Conservation (phyloP, 1,139 yeast genomes). For the Scheffersomyces illinoinensis region DNA sequence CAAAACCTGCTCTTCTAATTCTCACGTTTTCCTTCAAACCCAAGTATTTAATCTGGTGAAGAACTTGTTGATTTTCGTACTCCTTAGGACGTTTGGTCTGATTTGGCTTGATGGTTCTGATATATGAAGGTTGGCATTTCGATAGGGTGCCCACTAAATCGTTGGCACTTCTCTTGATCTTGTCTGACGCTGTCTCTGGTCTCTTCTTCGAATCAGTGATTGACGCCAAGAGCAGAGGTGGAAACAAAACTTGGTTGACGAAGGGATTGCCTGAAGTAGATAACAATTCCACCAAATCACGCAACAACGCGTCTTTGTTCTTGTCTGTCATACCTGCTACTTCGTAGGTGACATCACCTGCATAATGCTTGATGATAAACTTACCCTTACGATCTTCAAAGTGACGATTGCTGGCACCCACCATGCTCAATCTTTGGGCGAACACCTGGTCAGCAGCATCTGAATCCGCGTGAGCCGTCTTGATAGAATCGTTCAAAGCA, state of each 20-base stretch:
- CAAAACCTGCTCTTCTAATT: slow-evolving; percentile 98
- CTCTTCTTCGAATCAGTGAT: slow-evolving; percentile 76
- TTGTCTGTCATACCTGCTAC: slow-evolving; percentile 93
- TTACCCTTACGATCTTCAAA: slow-evolving; percentile 88
- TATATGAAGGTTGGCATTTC: slow-evolving; percentile 89
- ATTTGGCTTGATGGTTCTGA: slow-evolving; percentile 97
- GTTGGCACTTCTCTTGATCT: slow-evolving; percentile 90
- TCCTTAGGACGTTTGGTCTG: slow-evolving; percentile 90
- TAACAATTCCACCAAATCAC: slow-evolving; percentile 80
- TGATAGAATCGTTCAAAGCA: slow-evolving; percentile 94
- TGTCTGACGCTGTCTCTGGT: slow-evolving; percentile 97
- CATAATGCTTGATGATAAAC: slow-evolving; percentile 92
- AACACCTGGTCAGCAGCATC: slow-evolving; percentile 96
- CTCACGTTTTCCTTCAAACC: slow-evolving; percentile 97
- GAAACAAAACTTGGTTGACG: slow-evolving; percentile 65
- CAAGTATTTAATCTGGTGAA: slow-evolving; percentile 93
- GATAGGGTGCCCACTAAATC: slow-evolving; percentile 86
- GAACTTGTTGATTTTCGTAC: slow-evolving; percentile 83
- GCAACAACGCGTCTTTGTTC: slow-evolving; percentile 91
- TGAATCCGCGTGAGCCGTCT: slow-evolving; percentile 98
- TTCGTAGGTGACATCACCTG: slow-evolving; percentile 97
- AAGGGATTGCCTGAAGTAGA: slow-evolving; percentile 71
- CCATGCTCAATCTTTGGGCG: slow-evolving; percentile 86
- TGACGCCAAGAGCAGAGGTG: slow-evolving; percentile 56
- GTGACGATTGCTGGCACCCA: slow-evolving; percentile 75